Base-by-base conservation (phyloP, 345 rosid genomes). In the Eucalyptus melliodora region DNA sequence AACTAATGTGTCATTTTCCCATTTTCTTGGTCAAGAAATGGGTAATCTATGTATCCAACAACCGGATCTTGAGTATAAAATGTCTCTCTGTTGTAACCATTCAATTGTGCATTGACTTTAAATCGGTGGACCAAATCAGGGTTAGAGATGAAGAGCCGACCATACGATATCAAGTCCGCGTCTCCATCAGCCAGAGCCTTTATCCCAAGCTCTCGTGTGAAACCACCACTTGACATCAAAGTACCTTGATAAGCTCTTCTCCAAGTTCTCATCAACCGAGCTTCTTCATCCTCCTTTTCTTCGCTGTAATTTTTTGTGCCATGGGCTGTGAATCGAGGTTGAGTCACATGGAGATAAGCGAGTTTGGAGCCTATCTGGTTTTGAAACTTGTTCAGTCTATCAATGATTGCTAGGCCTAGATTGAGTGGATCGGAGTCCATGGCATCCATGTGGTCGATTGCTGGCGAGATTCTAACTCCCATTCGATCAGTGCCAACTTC, bases 41-140 rank as follows among this genome's bases (percentile, higher is more conserved):
- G 95, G 90, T 95, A 97, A 92, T 96, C 97, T 5, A 97, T 95
- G 92, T 94, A 95, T n/a, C 99, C 98, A 87, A 94, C 93, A 80
- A 94, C 93, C 3, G 96, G 98, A 87, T 96, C 97, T 2, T 91
- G 95, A 31, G 95, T 95, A 88, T 96, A 97, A 93, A 96, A 97
- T 42, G 96, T 96, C 92, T 93, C 94, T 91, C 98, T 92, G 51
- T 87, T 89, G 87, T 96, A 96, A 94, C 87, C 93, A 90, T 87
- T 97, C 86, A 97, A 89, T 24, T 94, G 96, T 24, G 91, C 97
- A 89, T 95, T 83, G 17, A 92, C 65, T 94, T 92, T 93, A 19
- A 97, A 92, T 89, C 98, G 93, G 83, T 60, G 89, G 40, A 96
- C 98, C 86, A 97, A 91, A 91, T 97, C 99, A 1, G 98, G 99